Conservation (phyloP, 768 basidiomycete species). For the Phanerochaete carnosa region DNA sequence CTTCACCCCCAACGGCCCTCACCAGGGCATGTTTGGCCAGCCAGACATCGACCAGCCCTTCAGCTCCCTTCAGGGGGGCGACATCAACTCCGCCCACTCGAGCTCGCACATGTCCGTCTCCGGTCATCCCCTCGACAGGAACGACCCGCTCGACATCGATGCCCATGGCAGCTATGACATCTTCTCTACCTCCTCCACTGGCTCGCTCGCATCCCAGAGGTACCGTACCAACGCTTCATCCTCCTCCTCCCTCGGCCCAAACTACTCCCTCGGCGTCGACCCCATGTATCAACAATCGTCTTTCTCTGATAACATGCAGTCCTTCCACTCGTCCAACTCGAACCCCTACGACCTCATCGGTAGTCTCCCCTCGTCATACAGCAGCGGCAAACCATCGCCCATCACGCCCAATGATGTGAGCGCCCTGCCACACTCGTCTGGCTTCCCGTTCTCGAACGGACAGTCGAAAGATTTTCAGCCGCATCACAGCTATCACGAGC, state of each 20-base stretch:
- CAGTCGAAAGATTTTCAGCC: conserved; percentile 54
- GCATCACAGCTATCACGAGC: conserved; percentile 50
- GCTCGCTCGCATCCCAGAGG: conserved; percentile 51
- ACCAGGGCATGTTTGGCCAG: conserved; percentile 47
- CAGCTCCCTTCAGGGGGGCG: conserved; percentile 42
- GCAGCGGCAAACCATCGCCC: conserved; percentile 74
- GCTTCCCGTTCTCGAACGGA: conserved; percentile 40
- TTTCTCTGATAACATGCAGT: conserved; percentile 57
- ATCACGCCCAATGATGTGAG: conserved; percentile 66
- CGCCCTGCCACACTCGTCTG: conserved; percentile 51
- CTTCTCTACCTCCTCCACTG: conserved; percentile 45
- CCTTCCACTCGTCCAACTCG: conserved; percentile 49
- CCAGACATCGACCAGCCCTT: conserved; percentile 58
- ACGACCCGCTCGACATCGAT: conserved; percentile 51
- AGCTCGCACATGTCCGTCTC: conserved; percentile 21
- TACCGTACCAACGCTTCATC: conserved; percentile 74
- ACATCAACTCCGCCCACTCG: conserved; percentile 31
- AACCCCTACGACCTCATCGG: conserved; percentile 65
- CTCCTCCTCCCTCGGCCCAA: conserved; percentile 61
- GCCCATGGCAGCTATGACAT: conserved; percentile 66
- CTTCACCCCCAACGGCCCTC: conserved; percentile 38
- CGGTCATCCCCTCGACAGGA: conserved; percentile 43
- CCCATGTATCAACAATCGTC: conserved; percentile 54
- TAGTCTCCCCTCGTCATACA: conserved; percentile 60
- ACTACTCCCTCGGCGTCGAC: conserved; percentile 53